phyloP scores from a whole-genome alignment of 2,329 filamentous ascomycete genomes.

The Plenodomus tracheiphilus region DNA sequence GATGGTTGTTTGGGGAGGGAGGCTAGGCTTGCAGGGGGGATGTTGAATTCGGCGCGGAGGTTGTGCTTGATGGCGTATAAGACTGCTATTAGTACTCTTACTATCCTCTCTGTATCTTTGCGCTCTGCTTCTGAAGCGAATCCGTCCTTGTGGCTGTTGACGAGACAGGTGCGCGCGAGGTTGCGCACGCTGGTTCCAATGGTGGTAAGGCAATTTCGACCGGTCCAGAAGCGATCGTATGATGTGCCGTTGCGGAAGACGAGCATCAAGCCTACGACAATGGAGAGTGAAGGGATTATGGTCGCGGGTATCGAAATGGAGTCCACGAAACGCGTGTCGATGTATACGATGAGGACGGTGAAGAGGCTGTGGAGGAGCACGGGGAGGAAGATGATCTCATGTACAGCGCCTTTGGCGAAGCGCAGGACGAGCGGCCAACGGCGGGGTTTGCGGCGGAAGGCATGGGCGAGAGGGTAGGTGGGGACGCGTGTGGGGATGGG shows the following conservation, averaged over 20 bases:
- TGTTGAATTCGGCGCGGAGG: constrained; percentile 62
- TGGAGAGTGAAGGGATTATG: constrained; percentile 66
- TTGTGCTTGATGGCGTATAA: constrained; percentile 68
- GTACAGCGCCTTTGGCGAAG: constrained; percentile 67
- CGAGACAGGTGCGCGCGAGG: constrained; percentile 60
- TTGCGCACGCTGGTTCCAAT: constrained; percentile 64
- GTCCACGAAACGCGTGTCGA: constrained; percentile 55
- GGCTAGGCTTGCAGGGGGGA: constrained; percentile 44
- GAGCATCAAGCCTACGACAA: constrained; percentile 69
- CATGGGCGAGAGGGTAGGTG: constrained; percentile 52
- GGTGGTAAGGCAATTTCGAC: constrained; percentile 59
- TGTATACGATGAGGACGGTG: constrained; percentile 61
- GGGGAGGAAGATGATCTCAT: constrained; percentile 60
- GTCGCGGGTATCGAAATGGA: constrained; percentile 60
- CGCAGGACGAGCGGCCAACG: constrained; percentile 67
- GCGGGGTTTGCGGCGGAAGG: constrained; percentile 51
- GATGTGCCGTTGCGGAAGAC: constrained; percentile 68
- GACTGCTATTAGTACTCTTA: constrained; percentile 63
- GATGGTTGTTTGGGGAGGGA: constrained; percentile 19
- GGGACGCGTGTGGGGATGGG: constrained; percentile 31
- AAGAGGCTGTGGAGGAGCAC: constrained; percentile 62
- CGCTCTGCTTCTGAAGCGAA: constrained; percentile 46
- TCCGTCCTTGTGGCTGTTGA: constrained; percentile 45
- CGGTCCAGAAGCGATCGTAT: constrained; percentile 68
- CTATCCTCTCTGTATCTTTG: constrained; percentile 61